These are phyloP conservation scores for Xylona heveae DNA, from an alignment of 495 filamentous ascomycete species.

Conservation along the genomic window DNA sequence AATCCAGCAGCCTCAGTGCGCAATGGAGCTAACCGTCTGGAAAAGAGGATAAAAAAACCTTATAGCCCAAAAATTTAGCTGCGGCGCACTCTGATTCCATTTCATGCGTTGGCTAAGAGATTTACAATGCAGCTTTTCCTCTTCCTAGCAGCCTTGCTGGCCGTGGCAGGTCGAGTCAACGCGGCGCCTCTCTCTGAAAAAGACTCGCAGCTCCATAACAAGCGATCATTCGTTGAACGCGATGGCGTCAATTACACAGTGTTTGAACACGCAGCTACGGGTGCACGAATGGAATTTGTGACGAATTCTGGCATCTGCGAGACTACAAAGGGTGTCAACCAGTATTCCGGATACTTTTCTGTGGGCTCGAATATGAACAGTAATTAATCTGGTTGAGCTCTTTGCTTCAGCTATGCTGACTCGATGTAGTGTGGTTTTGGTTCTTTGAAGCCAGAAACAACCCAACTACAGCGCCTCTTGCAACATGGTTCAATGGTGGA, in stretches of 20 bases:
- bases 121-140: too few species aligned
- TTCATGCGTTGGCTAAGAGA: too few species aligned
- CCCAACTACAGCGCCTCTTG: slow-evolving; percentile 26
- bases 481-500: slow-evolving; percentile 35
- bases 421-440: slow-evolving; percentile 38
- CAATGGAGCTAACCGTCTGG: too few species aligned
- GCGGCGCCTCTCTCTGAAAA: slow-evolving; percentile 10
- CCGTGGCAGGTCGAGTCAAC: slow-evolving; percentile 7
- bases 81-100: too few species aligned
- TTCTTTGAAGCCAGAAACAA: slow-evolving; percentile 30
- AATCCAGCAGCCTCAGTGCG: too few species aligned
- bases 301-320: slow-evolving; percentile 34
- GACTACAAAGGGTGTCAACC: slow-evolving; percentile 30
- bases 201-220: slow-evolving; percentile 14
- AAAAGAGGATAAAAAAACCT: too few species aligned
- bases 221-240: slow-evolving; percentile 20
- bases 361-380: slow-evolving; percentile 30
- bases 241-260: slow-evolving; percentile 25
- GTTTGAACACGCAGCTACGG: slow-evolving; percentile 30
- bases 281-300: slow-evolving; percentile 28
- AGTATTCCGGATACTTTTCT: slow-evolving; percentile 33
- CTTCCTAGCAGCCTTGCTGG: slow-evolving; percentile 6
- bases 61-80: too few species aligned
- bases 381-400: too few species aligned
- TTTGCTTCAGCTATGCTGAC: too few species aligned